Evolutionary conservation across 371 early-diverging fungal genomes (phyloP).

Genomic region (Mortierella sp.): DNA sequence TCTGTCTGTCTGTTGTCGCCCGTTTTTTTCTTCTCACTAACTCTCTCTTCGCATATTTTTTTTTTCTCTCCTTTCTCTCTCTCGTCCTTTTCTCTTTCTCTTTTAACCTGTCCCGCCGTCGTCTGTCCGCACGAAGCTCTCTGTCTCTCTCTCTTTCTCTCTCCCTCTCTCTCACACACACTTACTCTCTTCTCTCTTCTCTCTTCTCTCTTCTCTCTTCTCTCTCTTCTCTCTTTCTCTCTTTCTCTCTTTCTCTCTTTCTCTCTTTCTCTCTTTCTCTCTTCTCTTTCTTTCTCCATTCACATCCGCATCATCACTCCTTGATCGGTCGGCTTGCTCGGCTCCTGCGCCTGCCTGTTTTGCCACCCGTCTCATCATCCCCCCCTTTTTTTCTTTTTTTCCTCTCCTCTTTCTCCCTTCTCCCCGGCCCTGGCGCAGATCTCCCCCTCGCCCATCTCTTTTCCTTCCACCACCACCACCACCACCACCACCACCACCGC

Average conservation of each 20-base stretch:
- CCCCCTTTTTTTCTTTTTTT: background rate
- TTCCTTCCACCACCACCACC: no score
- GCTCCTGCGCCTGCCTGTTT: background rate
- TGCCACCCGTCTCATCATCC: background rate
- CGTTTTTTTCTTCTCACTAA: no score
- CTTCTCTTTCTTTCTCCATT: background rate
- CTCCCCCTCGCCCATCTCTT: no score
- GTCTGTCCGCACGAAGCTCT: no score
- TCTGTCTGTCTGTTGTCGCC: no score
- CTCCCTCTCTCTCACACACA: background rate
- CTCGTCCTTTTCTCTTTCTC: background rate
- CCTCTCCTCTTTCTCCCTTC: background rate
- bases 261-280: conserved; percentile 1
- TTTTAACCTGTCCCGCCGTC: no score
- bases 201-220: background rate
- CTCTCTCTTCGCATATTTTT: background rate
- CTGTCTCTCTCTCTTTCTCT: conserved; percentile 2
- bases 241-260: background rate
- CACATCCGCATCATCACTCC: background rate
- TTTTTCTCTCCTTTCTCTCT: background rate
- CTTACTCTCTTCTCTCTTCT: background rate
- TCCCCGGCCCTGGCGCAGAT: no score
- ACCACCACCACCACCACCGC: no score
- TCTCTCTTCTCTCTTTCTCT: background rate
- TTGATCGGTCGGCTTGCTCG: background rate